These are phyloP conservation scores for Rugiboletus extremiorientalis DNA, from an alignment of 1,284 basidiomycete species.

Conservation along the genomic window DNA sequence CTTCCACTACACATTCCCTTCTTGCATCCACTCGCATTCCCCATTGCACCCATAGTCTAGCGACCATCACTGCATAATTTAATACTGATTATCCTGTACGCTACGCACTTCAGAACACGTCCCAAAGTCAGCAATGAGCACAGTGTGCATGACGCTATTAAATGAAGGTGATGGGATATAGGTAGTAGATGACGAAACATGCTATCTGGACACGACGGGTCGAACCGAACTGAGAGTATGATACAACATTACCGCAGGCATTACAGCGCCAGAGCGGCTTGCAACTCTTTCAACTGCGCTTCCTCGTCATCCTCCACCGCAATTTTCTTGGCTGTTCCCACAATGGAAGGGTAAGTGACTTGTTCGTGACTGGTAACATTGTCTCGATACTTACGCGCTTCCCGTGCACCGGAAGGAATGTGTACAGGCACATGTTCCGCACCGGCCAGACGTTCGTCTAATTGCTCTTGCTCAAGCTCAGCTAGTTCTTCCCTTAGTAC, in stretches of 20 bases:
- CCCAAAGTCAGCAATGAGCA: conserved; percentile 21
- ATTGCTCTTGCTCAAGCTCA: conserved; percentile 88
- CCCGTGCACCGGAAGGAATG: conserved; percentile 64
- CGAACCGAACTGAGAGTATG: conserved; percentile 3
- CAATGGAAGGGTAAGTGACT: conserved; percentile 3
- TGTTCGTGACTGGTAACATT: not conserved
- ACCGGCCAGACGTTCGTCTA: conserved; percentile 85
- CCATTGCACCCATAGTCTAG: conserved; percentile 32
- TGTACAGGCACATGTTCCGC: conserved; percentile 93
- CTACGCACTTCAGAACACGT: conserved; percentile 28
- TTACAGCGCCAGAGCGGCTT: conserved; percentile 90
- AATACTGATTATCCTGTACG: conserved; percentile 40
- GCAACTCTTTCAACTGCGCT: conserved; percentile 87
- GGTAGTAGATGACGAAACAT: conserved; percentile 33
- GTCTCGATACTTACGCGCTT: conserved; percentile 50
- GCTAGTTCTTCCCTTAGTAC: conserved; percentile 85
- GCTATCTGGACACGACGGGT: conserved; percentile 18
- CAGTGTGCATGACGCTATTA: conserved; percentile 27
- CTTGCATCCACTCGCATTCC: conserved; percentile 28
- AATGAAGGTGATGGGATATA: conserved; percentile 32
- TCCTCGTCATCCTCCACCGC: conserved; percentile 92
- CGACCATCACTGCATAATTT: conserved; percentile 36
- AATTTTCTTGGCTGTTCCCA: conserved; percentile 24
- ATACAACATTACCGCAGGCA: conserved; percentile 11
- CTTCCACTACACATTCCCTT: conserved; percentile 19